These are phyloP conservation scores for Magnolia officinalis DNA, from an alignment of 164 flowering plant species.

Conservation along the genomic window DNA sequence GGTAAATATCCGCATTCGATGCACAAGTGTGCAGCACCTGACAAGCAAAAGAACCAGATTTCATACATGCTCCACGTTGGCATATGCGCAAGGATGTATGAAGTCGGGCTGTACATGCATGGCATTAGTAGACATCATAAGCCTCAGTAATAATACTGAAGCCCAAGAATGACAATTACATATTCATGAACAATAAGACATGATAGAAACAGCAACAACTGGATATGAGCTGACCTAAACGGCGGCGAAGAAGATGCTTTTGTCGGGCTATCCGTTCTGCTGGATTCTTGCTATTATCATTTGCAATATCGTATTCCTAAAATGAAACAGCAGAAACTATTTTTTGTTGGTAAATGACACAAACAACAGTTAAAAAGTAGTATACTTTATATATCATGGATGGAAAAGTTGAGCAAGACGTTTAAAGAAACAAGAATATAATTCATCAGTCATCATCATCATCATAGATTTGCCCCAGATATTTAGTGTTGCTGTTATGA, in stretches of 20 bases:
- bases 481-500: too few relatives aligned
- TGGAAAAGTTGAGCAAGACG: too few relatives aligned
- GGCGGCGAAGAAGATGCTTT: conserved; percentile 80
- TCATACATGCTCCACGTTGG: too few relatives aligned
- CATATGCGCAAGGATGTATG: neutral
- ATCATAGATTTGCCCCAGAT: too few relatives aligned
- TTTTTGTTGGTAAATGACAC: neutral
- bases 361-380: neutral
- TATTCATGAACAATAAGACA: neutral
- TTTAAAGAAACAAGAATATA: too few relatives aligned
- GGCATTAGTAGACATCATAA: neutral
- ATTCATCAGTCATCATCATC: too few relatives aligned
- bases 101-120: neutral
- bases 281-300: conserved; percentile 61
- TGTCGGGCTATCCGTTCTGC: conserved; percentile 85
- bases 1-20: too few relatives aligned
- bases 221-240: conserved; percentile 59
- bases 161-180: neutral
- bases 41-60: too few relatives aligned
- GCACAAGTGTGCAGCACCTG: too few relatives aligned
- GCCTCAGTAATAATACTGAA: neutral
- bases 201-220: neutral
- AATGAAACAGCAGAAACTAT: conserved; percentile 4
- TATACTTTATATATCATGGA: too few relatives aligned
- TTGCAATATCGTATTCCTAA: conserved; percentile 86